Evolutionary conservation across 495 filamentous ascomycete species (phyloP).

Genomic region (Tetracladium setigerum): DNA sequence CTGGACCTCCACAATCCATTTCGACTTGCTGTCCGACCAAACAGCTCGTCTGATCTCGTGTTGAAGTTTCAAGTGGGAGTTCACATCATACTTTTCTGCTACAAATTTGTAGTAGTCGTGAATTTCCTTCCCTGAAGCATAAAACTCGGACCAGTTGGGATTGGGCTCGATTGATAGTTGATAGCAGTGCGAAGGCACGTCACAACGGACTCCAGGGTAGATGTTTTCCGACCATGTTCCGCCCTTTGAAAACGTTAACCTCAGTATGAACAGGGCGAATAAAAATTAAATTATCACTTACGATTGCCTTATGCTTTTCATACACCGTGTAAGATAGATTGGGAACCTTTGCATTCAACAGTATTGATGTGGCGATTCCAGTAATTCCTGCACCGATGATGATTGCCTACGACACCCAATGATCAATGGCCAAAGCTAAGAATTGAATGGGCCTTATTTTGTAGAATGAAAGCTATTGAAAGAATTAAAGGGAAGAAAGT

Average conservation of each 20-base stretch:
- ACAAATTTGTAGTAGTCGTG: slow-evolving; percentile 45
- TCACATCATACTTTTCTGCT: slow-evolving; percentile 42
- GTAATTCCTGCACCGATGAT: too few species aligned
- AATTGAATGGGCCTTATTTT: too few species aligned
- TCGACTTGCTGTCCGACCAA: slow-evolving; percentile 36
- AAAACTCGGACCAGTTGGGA: slow-evolving; percentile 48
- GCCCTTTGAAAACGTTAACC: background rate
- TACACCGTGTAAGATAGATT: slow-evolving; percentile 5
- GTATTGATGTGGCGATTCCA: too few species aligned
- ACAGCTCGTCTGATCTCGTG: slow-evolving; percentile 37
- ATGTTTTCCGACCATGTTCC: slow-evolving; percentile 52
- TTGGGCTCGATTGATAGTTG: slow-evolving; percentile 46
- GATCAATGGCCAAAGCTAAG: too few species aligned
- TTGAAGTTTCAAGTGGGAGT: slow-evolving; percentile 34
- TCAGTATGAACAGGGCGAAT: too few species aligned
- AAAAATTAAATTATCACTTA: slow-evolving; percentile 1
- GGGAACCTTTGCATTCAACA: too few species aligned
- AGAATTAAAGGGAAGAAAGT: too few species aligned
- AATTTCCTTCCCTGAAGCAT: slow-evolving; percentile 47
- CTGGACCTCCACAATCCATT: slow-evolving; percentile 35
- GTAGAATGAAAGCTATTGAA: too few species aligned
- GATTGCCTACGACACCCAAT: too few species aligned
- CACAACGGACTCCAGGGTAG: slow-evolving; percentile 52
- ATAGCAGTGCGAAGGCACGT: slow-evolving; percentile 53
- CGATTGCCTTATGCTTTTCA: slow-evolving; percentile 15